Base-by-base conservation (phyloP, 495 filamentous ascomycete genomes). In the Penicillium cinerascens region DNA sequence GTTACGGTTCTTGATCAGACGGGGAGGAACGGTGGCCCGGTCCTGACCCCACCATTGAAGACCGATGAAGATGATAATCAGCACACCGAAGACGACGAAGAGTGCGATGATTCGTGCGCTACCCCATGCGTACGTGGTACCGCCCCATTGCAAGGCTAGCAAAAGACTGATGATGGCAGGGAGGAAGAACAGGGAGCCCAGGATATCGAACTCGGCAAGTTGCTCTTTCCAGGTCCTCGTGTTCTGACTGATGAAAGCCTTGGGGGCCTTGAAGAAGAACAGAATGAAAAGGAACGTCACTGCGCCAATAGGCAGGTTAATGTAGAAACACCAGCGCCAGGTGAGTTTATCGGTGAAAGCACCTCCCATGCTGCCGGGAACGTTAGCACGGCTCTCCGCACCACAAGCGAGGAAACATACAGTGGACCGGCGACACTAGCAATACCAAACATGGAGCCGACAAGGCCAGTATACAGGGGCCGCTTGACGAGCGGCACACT, bases 61-160 rank as follows among this genome's bases (percentile, higher is more conserved):
- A 6, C 59, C 72, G 18, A 78, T 61, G 63, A 96, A 96, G 25
- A 61, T 51, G 47, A 76, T 51, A 35, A 82, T 71, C n/a, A 95
- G 71, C 4, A 95, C 64, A 11, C 73, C 85, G 49, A 85, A 87
- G n/a, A 88, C 58, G 8, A 88, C 75, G 37, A 93, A 82, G 2
- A 95, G 74, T 3, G 78, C 78, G 45, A 92, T 87, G 56, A 92
- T 83, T 13, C 84, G 82, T 16, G 50, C 81, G 54, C 75, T 77
- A 42, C 52, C 61, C 90, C 89, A 95, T 0, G 68, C 53, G 53
- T 92, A 89, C 23, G 70, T 78, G 0, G 78, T 78, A 3, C 90
- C 91, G 40, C 89, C 91, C 91, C 91, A 96, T 64, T 93, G 89
- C 17, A 96, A 73, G 0, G 91, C 91, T 0, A 96, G 73, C 13